Evolutionary conservation across 768 basidiomycete genomes (phyloP).

Genomic region (Lyophyllum shimeji): DNA sequence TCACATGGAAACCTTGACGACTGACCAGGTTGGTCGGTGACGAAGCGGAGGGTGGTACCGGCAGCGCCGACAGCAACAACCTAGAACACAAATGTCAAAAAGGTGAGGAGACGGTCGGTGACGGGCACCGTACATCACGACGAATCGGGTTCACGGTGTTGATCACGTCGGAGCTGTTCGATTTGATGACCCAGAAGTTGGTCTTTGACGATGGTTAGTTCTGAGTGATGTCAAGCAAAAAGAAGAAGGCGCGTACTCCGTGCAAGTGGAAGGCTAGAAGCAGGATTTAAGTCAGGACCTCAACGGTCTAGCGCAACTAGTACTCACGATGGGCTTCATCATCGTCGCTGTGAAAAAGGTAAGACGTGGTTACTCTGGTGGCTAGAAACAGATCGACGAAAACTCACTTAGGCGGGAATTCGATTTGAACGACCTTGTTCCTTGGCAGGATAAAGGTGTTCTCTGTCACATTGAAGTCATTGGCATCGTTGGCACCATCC

Average conservation of each 20-base stretch:
- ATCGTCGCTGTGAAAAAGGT: slow-evolving; percentile 15
- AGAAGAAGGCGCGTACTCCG: slow-evolving; percentile 19
- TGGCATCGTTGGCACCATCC: slow-evolving; percentile 26
- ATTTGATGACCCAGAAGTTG: slow-evolving; percentile 39
- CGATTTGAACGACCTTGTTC: slow-evolving; percentile 38
- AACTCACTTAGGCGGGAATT: slow-evolving; percentile 27
- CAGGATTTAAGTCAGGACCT: not conserved
- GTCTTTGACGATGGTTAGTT: slow-evolving; percentile 21
- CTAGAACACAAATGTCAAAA: not conserved
- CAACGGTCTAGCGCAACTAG: not conserved
- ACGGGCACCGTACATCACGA: slow-evolving; percentile 19
- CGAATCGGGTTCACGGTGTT: slow-evolving; percentile 50
- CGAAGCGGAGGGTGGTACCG: slow-evolving; percentile 44
- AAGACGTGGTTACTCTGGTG: not conserved
- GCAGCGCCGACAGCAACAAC: slow-evolving; percentile 16
- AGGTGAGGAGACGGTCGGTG: not conserved
- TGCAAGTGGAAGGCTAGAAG: slow-evolving; percentile 31
- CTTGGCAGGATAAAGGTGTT: slow-evolving; percentile 38
- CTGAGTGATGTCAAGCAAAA: not conserved
- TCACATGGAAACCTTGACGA: not conserved
- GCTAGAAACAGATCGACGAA: not conserved
- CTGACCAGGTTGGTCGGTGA: slow-evolving; percentile 53
- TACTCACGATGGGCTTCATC: slow-evolving; percentile 29
- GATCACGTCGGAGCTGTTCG: slow-evolving; percentile 24
- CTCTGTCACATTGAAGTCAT: slow-evolving; percentile 31